Evolutionary conservation across 1,139 yeast genomes (phyloP), one percentile per base, ranked within the genome.

Genomic region (Protomyces inundatus): DNA sequence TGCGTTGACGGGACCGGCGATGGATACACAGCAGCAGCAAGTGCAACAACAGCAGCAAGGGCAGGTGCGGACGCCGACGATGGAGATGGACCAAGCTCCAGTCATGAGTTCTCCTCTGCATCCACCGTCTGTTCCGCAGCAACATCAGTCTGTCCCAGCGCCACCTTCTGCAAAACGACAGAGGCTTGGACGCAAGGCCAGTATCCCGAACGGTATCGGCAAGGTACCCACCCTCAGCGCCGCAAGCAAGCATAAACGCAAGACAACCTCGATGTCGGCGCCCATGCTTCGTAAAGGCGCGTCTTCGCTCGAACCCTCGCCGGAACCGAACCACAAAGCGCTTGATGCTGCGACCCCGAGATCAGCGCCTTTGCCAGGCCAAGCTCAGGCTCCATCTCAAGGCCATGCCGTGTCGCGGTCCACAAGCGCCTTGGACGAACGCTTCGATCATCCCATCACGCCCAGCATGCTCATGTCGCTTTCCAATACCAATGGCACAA

Each of bases 381-480:
- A 7, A 36, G 39, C 39, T 36, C 12, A 7, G 3, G 2, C 39
- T 36, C 12, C 2, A 36, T 7, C 12, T 36, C 39, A 36, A 36
- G 39, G 12, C 2, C 12, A 36, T 36, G 39, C 39, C 39, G 39
- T 36, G 1, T 36, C 39, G 12, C 39, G 12, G 39, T 36, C 39
- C 9, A 36, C 39, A 36, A 36, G 39, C 39, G 39, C 12, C 39
- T 36, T 36, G 12, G 56, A 52, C 42, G 46, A 33, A n/a, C 32
- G 48, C 48, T 16, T 42, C 48, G 48, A 16, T 16, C 62, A 58
- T 7, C 62, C 62, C 16, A 58, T 58, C 56, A 58, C 62, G n/a
- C 62, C 62, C 10, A 51, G 56, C 16, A 58, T 58, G 62, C 56
- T 58, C 48, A 58, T 58, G 62, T 51, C 62, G 10, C 23, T 58